These are phyloP conservation scores for Mycena rosella DNA, from an alignment of 768 basidiomycete genomes.

Conservation along the genomic window DNA sequence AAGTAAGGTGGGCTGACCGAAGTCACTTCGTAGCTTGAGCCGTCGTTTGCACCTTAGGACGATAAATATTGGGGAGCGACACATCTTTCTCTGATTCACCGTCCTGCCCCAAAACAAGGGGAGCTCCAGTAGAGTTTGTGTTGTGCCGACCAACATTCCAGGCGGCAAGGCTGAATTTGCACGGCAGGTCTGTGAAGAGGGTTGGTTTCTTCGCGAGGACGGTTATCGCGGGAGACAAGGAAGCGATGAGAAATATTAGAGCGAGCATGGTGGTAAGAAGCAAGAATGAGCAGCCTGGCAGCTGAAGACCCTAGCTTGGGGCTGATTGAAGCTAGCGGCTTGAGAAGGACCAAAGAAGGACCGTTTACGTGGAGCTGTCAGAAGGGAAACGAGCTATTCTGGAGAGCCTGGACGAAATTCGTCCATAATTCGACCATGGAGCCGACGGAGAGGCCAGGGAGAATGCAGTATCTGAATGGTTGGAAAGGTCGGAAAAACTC, in stretches of 20 bases:
- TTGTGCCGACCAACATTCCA: constrained; percentile 58
- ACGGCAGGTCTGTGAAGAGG: constrained; percentile 39
- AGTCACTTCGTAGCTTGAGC: constrained; percentile 8
- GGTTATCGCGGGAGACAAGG: background rate
- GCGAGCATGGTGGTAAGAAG: background rate
- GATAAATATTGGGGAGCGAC: background rate
- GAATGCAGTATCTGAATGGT: no score
- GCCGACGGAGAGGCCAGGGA: no score
- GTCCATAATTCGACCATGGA: background rate
- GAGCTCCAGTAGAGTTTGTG: no score
- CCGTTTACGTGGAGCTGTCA: no score
- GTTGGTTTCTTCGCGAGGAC: constrained; percentile 4
- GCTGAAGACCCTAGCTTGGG: no score
- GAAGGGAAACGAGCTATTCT: no score
- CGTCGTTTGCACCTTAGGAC: constrained; percentile 5
- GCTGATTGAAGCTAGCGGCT: no score
- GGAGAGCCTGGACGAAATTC: no score
- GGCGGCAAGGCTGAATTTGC: constrained; percentile 62
- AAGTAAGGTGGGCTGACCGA: background rate
- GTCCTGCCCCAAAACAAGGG: no score
- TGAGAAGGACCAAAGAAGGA: no score
- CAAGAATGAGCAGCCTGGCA: background rate
- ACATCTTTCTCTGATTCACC: no score
- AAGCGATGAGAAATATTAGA: background rate
- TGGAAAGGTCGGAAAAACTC: no score